phyloP scores from a whole-genome alignment of 768 basidiomycete species.

The Clitopilus hobsonii region DNA sequence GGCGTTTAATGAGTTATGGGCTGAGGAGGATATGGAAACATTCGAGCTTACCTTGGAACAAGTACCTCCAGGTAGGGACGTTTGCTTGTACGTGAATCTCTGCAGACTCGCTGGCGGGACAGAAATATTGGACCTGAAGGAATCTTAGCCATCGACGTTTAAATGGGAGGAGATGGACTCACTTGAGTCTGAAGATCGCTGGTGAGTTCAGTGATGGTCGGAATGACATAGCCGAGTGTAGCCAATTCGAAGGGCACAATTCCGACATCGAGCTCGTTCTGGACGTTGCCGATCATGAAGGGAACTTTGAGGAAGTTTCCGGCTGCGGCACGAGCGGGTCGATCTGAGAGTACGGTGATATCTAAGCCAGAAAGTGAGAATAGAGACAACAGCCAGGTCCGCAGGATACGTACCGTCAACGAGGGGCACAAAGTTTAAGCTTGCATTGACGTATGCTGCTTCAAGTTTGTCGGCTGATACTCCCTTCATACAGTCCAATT shows the following conservation, averaged over 20 bases:
- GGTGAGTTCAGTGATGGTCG: not conserved
- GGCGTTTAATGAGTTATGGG: not conserved
- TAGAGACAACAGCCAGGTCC: conserved; percentile 25
- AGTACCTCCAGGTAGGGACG: conserved; percentile 15
- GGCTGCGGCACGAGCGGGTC: conserved; percentile 14
- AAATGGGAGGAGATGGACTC: not conserved
- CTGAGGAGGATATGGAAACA: not conserved
- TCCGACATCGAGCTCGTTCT: conserved; percentile 29
- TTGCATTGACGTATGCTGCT: conserved; percentile 20
- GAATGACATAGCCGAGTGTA: not conserved
- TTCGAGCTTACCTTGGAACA: conserved; percentile 19
- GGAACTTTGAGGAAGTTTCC: conserved; percentile 29
- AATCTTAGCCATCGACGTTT: not conserved
- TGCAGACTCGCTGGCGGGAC: conserved; percentile 22
- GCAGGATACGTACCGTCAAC: conserved; percentile 21
- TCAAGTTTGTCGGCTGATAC: conserved; percentile 20
- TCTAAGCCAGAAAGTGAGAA: conserved; percentile 15
- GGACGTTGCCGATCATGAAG: conserved; percentile 20
- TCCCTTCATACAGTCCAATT: conserved; percentile 27
- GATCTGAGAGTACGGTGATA: conserved; percentile 26
- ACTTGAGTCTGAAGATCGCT: not conserved
- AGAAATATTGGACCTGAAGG: conserved; percentile 13
- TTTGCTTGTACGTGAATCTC: conserved; percentile 21
- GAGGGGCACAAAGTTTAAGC: conserved; percentile 18
- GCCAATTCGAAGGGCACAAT: conserved; percentile 14